phyloP scores from a whole-genome alignment of 495 filamentous ascomycete genomes.

The Xeromyces bisporus region DNA sequence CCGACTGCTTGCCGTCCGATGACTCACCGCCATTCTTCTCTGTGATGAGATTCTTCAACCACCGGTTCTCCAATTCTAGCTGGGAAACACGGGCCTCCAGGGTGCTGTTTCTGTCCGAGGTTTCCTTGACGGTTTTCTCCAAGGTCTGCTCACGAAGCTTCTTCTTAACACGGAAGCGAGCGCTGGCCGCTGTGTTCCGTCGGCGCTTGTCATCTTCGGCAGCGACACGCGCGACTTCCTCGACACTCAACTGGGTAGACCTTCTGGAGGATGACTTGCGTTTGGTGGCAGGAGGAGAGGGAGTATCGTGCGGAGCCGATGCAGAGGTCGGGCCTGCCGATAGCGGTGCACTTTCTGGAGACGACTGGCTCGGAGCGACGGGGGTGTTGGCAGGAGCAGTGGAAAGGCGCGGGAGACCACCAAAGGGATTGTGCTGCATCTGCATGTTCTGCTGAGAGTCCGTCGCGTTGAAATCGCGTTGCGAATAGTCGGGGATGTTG shows the following conservation, averaged over 20 bases:
- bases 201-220: constrained; percentile 97
- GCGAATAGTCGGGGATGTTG: constrained; percentile 21
- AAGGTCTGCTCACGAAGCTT: constrained; percentile 94
- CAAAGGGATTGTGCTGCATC: constrained; percentile 16
- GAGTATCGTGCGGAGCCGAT: constrained; percentile 4
- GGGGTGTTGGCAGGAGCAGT: constrained; percentile 6
- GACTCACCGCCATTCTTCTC: constrained; percentile 58
- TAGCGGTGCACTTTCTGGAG: constrained; percentile 9
- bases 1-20: constrained; percentile 20
- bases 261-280: constrained; percentile 24
- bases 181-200: constrained; percentile 87
- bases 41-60: constrained; percentile 83
- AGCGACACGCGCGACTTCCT: constrained; percentile 43
- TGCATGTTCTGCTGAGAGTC: constrained; percentile 10
- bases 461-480: constrained; percentile 13
- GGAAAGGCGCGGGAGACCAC: constrained; percentile 9
- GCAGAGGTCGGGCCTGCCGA: constrained; percentile 8
- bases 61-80: constrained; percentile 90
- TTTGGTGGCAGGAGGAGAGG: constrained; percentile 16
- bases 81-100: constrained; percentile 72
- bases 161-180: constrained; percentile 97
- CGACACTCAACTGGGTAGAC: constrained; percentile 15
- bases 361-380: constrained; percentile 10
- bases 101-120: constrained; percentile 60
- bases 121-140: constrained; percentile 79